Conservation (phyloP, 73 alveolate genomes). For the Blepharisma stoltei region DNA sequence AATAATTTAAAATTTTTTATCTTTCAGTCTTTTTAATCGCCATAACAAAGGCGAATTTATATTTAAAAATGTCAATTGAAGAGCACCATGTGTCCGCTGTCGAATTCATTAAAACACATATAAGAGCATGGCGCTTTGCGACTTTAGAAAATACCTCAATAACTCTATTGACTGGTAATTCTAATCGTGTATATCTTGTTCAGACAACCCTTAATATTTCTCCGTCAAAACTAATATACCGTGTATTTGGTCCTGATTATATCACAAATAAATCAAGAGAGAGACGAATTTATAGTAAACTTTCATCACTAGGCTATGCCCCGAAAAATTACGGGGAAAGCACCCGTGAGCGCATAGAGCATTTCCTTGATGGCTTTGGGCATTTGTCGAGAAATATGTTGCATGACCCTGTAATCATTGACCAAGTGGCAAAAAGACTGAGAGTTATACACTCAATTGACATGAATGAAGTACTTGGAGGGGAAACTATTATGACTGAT, state of each 20-base stretch:
- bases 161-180: neutral
- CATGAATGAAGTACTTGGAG: neutral
- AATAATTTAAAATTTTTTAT: too few relatives aligned
- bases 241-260: constrained; percentile 16
- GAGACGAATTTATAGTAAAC: neutral
- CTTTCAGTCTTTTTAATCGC: too few relatives aligned
- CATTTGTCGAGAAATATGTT: neutral
- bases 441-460: neutral
- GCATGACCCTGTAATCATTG: neutral
- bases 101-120: neutral
- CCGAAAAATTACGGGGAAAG: neutral
- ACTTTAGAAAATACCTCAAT: neutral
- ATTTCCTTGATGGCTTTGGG: neutral
- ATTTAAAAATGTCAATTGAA: too few relatives aligned
- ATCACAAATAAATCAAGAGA: constrained; percentile 25
- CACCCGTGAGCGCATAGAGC: neutral
- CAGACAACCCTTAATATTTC: neutral
- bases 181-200: neutral
- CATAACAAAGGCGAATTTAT: too few relatives aligned
- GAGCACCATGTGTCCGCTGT: neutral
- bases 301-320: neutral
- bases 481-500: neutral
- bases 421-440: neutral
- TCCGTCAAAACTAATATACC: constrained; percentile 1
- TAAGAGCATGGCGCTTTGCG: neutral